Evolutionary conservation across 306 rosid genomes (phyloP), one percentile per base, ranked within the genome.

Genomic region (Acacia confusa): DNA sequence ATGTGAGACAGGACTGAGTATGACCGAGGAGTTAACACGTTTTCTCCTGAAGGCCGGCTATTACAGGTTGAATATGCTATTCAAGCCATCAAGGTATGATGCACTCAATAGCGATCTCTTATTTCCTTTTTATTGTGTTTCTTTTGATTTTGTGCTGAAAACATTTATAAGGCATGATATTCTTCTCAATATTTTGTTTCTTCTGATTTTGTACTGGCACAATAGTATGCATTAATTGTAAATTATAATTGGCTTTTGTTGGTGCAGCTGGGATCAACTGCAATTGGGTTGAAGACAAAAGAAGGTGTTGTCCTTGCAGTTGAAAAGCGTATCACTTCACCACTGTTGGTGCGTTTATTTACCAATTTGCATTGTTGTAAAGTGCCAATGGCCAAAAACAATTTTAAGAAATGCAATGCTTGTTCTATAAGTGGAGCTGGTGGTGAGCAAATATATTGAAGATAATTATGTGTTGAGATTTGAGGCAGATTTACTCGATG

Each of bases 11-110:
- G 98, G 88, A 95, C 99, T 30, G 97, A 95, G 90, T 95, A 95
- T 88, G 99, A 95, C 84, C 88, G 98, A 78, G 99, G 98, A 77
- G 99, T 95, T 47, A 93, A 95, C 84, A 93, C 98, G 28, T 95
- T 95, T 84, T 95, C 98, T 44, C 99, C 98, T 0, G 98, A 95
- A 87, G 98, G 99, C 7, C 92, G 98, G 70, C 85, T 95, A 84
- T 95, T 95, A 84, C 98, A 95, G 89, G 99, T 93, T 76, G 99
- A 95, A 84, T 93, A 95, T 89, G 98, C 99, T 75, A 95, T 95
- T 19, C 96, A 95, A 78, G 99, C 99, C 45, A 95, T 95, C 79
- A 95, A 93, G 97, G 99, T 90, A 60, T 34, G 64, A 32, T 4
- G 5, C 63, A 68, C 78, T 30, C n/a, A 7, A 40, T 20, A 19